Conservation (phyloP, 257 asterid genomes). For the Solanum dulcamara region DNA sequence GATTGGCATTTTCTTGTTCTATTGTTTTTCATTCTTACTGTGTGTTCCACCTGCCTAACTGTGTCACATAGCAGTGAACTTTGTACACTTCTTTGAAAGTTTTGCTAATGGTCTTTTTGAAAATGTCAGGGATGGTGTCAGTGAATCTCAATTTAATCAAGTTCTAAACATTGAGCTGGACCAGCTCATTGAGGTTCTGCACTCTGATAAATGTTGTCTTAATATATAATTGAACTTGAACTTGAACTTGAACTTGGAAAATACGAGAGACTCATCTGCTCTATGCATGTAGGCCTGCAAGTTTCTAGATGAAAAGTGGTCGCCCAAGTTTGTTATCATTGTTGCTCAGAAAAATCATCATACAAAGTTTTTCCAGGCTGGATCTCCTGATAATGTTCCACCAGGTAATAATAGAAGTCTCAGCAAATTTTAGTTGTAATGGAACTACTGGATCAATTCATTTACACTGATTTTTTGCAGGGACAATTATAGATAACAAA, state of each 20-base stretch:
- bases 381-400: conserved; percentile 75
- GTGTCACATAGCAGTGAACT: neutral
- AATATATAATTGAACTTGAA: neutral
- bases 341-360: conserved; percentile 94
- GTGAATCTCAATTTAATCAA: conserved; percentile 82
- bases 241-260: neutral
- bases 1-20: neutral
- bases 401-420: conserved; percentile 39
- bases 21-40: neutral
- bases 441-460: neutral
- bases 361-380: conserved; percentile 71
- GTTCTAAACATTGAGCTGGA: conserved; percentile 69
- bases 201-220: neutral
- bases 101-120: neutral
- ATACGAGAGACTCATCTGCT: neutral
- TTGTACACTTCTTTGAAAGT: neutral
- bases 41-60: neutral
- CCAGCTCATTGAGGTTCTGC: conserved; percentile 73
- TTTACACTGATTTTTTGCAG: conserved; percentile 26
- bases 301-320: conserved; percentile 70
- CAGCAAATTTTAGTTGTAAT: neutral
- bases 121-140: conserved; percentile 69
- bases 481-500: conserved; percentile 74
- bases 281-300: conserved; percentile 64
- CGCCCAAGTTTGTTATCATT: conserved; percentile 71